These are phyloP conservation scores for Pseudotulostoma volvatum DNA, from an alignment of 495 filamentous ascomycete species.

Conservation along the genomic window DNA sequence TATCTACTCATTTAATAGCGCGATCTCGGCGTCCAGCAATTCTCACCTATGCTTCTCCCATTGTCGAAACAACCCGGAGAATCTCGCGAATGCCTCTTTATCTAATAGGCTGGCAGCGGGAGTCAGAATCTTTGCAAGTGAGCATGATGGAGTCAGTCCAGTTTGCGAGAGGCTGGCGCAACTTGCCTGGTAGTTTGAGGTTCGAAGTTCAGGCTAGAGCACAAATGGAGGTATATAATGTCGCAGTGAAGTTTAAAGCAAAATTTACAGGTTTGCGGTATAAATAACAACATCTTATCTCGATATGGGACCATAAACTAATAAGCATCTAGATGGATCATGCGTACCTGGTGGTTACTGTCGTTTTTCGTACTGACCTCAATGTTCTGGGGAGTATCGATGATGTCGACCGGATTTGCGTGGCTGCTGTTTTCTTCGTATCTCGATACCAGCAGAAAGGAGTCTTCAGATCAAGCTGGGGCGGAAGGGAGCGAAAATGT, in stretches of 20 bases:
- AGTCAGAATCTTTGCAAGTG: slow-evolving; percentile 43
- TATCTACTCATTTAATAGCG: slow-evolving; percentile 17
- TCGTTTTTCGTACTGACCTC: slow-evolving; percentile 49
- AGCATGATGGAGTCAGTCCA: slow-evolving; percentile 53
- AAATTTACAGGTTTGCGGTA: slow-evolving; percentile 54
- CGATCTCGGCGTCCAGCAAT: slow-evolving; percentile 45
- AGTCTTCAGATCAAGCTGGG: too few relatives aligned
- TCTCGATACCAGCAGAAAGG: too few relatives aligned
- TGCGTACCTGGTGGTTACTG: slow-evolving; percentile 62
- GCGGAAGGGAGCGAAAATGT: too few relatives aligned
- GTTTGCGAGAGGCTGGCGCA: slow-evolving; percentile 40
- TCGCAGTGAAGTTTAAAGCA: slow-evolving; percentile 49
- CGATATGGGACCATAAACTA: background rate
- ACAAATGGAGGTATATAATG: slow-evolving; percentile 58
- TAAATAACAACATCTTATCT: background rate
- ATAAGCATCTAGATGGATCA: slow-evolving; percentile 42
- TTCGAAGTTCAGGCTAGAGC: slow-evolving; percentile 52
- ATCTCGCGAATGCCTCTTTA: slow-evolving; percentile 42
- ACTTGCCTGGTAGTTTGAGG: slow-evolving; percentile 39
- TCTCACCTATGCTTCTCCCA: slow-evolving; percentile 45
- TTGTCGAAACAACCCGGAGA: slow-evolving; percentile 36
- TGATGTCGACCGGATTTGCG: slow-evolving; percentile 39
- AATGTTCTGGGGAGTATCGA: slow-evolving; percentile 58
- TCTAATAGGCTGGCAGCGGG: slow-evolving; percentile 36
- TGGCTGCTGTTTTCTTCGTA: slow-evolving; percentile 38